phyloP scores from a whole-genome alignment of 2,329 filamentous ascomycete species.

The Aspergillus tubingensis region DNA sequence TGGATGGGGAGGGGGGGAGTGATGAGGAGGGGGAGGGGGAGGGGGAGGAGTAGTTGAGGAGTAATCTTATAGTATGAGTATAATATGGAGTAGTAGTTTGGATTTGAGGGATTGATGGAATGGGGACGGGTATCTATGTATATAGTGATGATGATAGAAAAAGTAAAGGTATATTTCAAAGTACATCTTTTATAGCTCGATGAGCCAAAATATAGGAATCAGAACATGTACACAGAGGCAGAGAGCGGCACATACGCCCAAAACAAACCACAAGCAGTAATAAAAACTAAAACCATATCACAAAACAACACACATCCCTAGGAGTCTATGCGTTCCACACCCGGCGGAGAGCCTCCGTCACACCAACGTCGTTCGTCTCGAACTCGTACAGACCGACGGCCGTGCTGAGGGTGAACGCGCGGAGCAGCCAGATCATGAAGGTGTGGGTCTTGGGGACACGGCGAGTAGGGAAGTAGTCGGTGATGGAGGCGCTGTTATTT shows the following conservation, averaged over 20 bases:
- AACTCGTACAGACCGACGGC: slow-evolving; percentile 95
- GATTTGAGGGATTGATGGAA: too few relatives aligned
- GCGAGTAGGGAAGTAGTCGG: slow-evolving; percentile 83
- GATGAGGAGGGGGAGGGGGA: slow-evolving; percentile 21
- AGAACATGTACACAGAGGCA: slow-evolving; percentile 37
- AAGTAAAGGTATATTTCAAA: neutral
- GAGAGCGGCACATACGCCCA: slow-evolving; percentile 29
- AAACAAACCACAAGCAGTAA: slow-evolving; percentile 14
- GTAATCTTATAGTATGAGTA: too few relatives aligned
- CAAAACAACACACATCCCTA: slow-evolving; percentile 27
- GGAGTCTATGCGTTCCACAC: slow-evolving; percentile 73
- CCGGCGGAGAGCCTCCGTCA: slow-evolving; percentile 85
- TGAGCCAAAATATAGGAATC: slow-evolving; percentile 14
- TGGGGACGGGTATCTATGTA: too few relatives aligned
- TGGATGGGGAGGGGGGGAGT: slow-evolving; percentile 41
- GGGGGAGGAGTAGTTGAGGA: neutral
- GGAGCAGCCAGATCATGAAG: slow-evolving; percentile 74
- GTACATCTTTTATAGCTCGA: slow-evolving; percentile 23
- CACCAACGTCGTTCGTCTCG: slow-evolving; percentile 95
- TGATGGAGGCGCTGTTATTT: slow-evolving; percentile 64
- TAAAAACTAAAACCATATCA: slow-evolving; percentile 25
- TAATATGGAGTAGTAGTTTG: too few relatives aligned
- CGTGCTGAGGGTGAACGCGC: slow-evolving; percentile 74
- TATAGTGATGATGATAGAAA: neutral
- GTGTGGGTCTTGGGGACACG: slow-evolving; percentile 69